Evolutionary conservation across 768 basidiomycete genomes (phyloP), one percentile per base, ranked within the genome.

Genomic region (Suillus spraguei): DNA sequence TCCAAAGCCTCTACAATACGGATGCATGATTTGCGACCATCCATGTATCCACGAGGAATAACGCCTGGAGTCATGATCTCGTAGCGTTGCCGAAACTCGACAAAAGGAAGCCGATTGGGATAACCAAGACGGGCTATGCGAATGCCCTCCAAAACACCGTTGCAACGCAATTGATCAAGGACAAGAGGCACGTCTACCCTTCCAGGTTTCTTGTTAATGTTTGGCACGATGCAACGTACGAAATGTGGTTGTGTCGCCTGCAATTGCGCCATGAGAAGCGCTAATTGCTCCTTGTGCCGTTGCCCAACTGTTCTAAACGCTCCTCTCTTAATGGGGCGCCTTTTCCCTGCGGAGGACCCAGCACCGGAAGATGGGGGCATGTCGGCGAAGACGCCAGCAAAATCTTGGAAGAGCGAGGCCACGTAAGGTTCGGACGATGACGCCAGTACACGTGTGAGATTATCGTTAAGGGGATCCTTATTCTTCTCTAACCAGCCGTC

Each of bases 401-500:
- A 95, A 64, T 98, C 97, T 8, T 88, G 81, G 75, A 99, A 99
- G 24, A 99, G 84, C 13, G 81, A 75, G 1, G 92, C 87, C 44
- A 99, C 85, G 71, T 92, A 95, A 44, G 85, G 83, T 70, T 97
- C 92, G 2, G 87, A 82, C 5, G 97, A 96, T 10, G 85, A 82
- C 1, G 93, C 88, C 3, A 99, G 83, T 42, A 99, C 89, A 24
- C 94, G 87, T 0, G 94, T 93, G 60, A 99, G 84, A 73, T 97
- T 95, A 75, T 98, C 96, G 72, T 98, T 98, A 63, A 99, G 80
- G 0, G 97, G 97, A 70, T 99, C 97, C 78, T 97, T 97, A 83
- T 99, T 99, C 88, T 99, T 99, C 80, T 97, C 96, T 68, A 99
- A 80, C 97, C 97, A 99, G 17, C 95, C 94, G 44, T 94, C 89